These are phyloP conservation scores for Trypanosoma mega DNA, from an alignment of 208 protist species.

Conservation along the genomic window DNA sequence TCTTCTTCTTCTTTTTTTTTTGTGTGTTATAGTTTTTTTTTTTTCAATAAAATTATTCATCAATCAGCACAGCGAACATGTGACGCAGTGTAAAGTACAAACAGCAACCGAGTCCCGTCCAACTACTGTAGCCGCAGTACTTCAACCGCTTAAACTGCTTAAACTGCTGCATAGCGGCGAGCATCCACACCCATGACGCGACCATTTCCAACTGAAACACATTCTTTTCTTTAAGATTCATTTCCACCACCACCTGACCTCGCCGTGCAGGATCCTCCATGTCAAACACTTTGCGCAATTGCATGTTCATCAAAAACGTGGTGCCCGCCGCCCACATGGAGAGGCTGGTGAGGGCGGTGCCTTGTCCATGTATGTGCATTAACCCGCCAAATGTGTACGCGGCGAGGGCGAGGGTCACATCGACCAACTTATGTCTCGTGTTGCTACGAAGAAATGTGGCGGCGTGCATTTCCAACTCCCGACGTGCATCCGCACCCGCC, in stretches of 20 bases:
- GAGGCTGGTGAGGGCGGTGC: slow-evolving; percentile 64
- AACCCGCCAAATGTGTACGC: slow-evolving; percentile 69
- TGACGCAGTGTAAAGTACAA: slow-evolving; percentile 70
- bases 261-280: slow-evolving; percentile 26
- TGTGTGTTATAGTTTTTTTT: no score
- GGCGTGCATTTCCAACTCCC: slow-evolving; percentile 24
- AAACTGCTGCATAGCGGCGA: slow-evolving; percentile 80
- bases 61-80: slow-evolving; percentile 49
- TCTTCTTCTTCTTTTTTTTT: no score
- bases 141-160: slow-evolving; percentile 62
- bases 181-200: slow-evolving; percentile 82
- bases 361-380: slow-evolving; percentile 72
- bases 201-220: slow-evolving; percentile 63
- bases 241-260: slow-evolving; percentile 4
- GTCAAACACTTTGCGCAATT: slow-evolving; percentile 47
- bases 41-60: slow-evolving; percentile 24
- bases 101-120: slow-evolving; percentile 55
- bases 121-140: slow-evolving; percentile 85
- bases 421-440: slow-evolving; percentile 49
- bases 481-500: slow-evolving; percentile 39
- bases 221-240: slow-evolving; percentile 29
- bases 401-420: slow-evolving; percentile 43
- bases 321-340: slow-evolving; percentile 78
- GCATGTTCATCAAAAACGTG: slow-evolving; percentile 62
- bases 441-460: slow-evolving; percentile 49